phyloP scores from a whole-genome alignment of 1,284 basidiomycete genomes.

The Melanopsichium pennsylvanicum region DNA sequence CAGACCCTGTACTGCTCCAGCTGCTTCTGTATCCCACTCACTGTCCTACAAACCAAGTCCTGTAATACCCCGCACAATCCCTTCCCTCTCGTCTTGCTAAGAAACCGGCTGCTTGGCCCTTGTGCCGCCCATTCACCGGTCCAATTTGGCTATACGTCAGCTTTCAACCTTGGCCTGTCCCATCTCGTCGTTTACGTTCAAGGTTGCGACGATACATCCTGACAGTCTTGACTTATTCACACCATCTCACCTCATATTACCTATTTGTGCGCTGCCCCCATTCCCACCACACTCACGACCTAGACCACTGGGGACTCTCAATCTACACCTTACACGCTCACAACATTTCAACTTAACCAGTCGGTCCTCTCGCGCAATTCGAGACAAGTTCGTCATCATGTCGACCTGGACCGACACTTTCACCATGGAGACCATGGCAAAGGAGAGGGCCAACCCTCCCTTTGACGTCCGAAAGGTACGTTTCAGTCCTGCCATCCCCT shows the following conservation, averaged over 20 bases:
- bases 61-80: constrained; percentile 1
- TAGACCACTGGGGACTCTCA: neutral
- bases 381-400: constrained; percentile 37
- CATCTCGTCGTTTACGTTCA: constrained; percentile 4
- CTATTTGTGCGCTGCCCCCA: neutral
- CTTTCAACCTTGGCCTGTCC: neutral
- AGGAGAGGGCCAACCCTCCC: constrained; percentile 69
- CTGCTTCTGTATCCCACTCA: neutral
- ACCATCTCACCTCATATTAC: neutral
- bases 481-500: too few species aligned
- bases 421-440: constrained; percentile 66
- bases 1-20: too few species aligned
- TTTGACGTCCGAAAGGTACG: constrained; percentile 68
- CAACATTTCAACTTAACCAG: too few species aligned
- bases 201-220: neutral
- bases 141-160: neutral
- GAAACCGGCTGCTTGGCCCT: neutral
- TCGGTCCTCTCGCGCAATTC: constrained; percentile 27
- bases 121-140: neutral
- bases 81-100: neutral
- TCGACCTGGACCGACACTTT: constrained; percentile 48
- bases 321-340: neutral
- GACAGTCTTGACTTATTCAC: neutral
- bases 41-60: too few species aligned
- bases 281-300: neutral